A percentile compares a stretch with the other conserved stretches of the same genome.
Evolutionary conservation across 2,329 filamentous ascomycete species (phyloP).

Genomic region (Sclerotinia sclerotiorum): DNA sequence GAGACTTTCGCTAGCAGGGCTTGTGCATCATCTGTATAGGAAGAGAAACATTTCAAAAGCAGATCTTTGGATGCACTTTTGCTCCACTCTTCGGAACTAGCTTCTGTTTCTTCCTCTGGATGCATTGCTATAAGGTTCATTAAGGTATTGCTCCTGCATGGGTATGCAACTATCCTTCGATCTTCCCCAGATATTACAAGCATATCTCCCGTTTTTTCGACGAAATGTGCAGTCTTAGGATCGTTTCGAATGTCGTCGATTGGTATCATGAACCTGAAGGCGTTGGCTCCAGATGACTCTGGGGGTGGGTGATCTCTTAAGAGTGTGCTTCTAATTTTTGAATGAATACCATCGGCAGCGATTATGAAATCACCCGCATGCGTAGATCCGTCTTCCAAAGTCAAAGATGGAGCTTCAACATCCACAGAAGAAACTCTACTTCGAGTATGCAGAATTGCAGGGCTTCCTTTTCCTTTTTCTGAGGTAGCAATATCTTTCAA

Average conservation of each 20-base stretch:
- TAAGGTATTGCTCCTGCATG: conserved; percentile 46
- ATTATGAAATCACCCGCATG: conserved; percentile 52
- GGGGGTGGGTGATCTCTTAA: background rate
- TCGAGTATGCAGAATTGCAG: conserved; percentile 45
- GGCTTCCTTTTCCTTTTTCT: conserved; percentile 41
- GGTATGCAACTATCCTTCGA: conserved; percentile 50
- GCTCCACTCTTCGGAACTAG: conserved; percentile 45
- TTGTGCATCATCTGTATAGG: conserved; percentile 46
- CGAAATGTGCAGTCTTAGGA: conserved; percentile 41
- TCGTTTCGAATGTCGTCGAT: conserved; percentile 38
- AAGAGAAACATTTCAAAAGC: conserved; percentile 44
- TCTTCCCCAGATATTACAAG: conserved; percentile 46
- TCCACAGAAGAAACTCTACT: conserved; percentile 49
- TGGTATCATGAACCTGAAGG: conserved; percentile 35
- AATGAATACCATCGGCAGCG: conserved; percentile 54
- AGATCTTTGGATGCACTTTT: conserved; percentile 42
- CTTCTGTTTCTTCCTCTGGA: conserved; percentile 50
- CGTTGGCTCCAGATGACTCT: conserved; percentile 28
- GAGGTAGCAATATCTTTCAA: conserved; percentile 49
- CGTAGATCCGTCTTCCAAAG: conserved; percentile 47
- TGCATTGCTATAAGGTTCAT: conserved; percentile 54
- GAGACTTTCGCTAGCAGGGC: conserved; percentile 47
- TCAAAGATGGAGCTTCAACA: conserved; percentile 44
- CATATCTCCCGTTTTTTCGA: conserved; percentile 38
- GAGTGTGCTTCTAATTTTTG: background rate